A percentile compares a stretch with the other conserved stretches of the same genome.
phyloP scores from a whole-genome alignment of 345 rosid genomes.

The Erysimum cheiranthoides region DNA sequence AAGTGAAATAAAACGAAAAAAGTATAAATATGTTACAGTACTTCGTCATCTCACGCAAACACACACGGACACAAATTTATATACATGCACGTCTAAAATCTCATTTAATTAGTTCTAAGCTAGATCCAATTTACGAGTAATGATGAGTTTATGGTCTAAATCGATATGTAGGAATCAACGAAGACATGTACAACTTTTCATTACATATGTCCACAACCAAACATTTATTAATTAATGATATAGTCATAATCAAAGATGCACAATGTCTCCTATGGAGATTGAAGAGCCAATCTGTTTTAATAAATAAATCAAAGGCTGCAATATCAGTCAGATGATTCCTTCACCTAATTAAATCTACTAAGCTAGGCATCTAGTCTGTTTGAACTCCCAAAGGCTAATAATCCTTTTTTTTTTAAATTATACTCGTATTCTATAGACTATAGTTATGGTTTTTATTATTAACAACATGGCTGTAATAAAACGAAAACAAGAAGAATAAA shows the following conservation, averaged over 20 bases:
- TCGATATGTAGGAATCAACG: conserved; percentile 38
- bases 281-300: conserved; percentile 44
- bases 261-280: conserved; percentile 35
- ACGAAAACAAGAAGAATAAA: conserved; percentile 17
- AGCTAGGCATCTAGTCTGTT: conserved; percentile 16
- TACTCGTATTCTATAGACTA: conserved; percentile 8
- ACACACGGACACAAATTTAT: neutral
- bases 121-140: conserved; percentile 6
- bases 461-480: neutral
- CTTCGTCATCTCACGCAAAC: neutral
- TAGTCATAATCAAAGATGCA: conserved; percentile 15
- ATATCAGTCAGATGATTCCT: conserved; percentile 26
- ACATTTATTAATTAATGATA: conserved; percentile 1
- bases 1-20: neutral
- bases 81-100: neutral
- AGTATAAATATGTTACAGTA: too few relatives aligned
- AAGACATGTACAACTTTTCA: conserved; percentile 39
- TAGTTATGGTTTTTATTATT: neutral
- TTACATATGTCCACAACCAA: conserved; percentile 6
- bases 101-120: conserved; percentile 31
- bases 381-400: conserved; percentile 33
- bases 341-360: conserved; percentile 30
- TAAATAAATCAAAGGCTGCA: conserved; percentile 20
- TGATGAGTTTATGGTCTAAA: conserved; percentile 34
- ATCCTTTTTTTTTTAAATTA: neutral